Base-by-base conservation (phyloP, 306 rosid species). In the Luffa acutangula region DNA sequence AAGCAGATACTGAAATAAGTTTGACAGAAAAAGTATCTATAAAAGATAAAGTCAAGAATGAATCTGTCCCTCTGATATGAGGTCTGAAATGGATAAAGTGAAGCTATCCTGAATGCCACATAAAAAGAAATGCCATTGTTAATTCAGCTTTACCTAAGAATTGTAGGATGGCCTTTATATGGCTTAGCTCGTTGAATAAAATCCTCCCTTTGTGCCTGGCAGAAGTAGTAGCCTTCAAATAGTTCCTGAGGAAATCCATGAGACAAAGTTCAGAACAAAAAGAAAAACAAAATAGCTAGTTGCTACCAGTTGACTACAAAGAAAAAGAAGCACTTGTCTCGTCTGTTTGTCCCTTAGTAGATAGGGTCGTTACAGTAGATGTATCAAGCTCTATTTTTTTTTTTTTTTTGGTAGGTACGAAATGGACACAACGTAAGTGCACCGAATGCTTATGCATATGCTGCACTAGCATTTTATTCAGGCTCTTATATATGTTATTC, bases 201-300 rank as follows among this genome's bases (percentile, higher is more conserved):
- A 75, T 91, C 97, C 86, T 83, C 97, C 81, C 89, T 88, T 83
- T 95, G 97, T 82, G 97, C 99, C 84, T 95, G 97, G 84, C 99
- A 95, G 86, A 95, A 95, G 90, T 91, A 95, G 85, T 86, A 87
- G 81, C 97, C 97, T 87, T 95, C 97, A 82, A 95, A 95, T 82
- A 95, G 97, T 79, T 95, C 97, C 97, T 95, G 82, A 42, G 83
- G 74, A 42, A 78, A 78, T 78, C 42, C 80, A 42, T 42, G 20
- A 49, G 37, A 14, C 4, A 1, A 81, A 31, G 31, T 42, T 11
- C 41, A 9, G 37, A 37, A 3, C 1, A 60, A 60, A 60, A 36
- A 67, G 17, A 69, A 64, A 15, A 21, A 39, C 15, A 9, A 18
- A 39, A 42, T 2, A 46, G 57, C 76, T 21, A 20, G 76, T 70